Base-by-base conservation (phyloP, 2,329 filamentous ascomycete species). In the Cordyceps militaris region DNA sequence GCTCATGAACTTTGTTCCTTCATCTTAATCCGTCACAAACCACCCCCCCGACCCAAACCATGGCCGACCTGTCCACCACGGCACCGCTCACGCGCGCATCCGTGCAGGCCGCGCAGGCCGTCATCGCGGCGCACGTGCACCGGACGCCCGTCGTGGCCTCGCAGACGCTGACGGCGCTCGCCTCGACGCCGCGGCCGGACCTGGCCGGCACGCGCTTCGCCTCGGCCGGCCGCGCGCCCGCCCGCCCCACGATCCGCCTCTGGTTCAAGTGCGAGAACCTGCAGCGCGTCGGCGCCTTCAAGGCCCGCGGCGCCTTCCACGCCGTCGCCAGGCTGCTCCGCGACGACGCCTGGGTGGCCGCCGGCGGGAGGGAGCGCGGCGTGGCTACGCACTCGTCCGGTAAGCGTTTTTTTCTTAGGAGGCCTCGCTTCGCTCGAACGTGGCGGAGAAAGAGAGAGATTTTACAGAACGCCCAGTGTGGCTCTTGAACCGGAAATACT, bases 251-350 rank as follows among this genome's bases (percentile, higher is more conserved):
- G 51, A 75, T 96, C 40, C 79, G 84, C 13, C 78, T 97, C 54
- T 94, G 89, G 77, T 96, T 97, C 82, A 97, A 97, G 76, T 95
- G 91, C 72, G 93, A 97, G 77, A 97, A 97, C 71, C 77, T 90
- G 59, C 94, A 97, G 76, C 84, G 85, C 57, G 85, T 95, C 56
- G 94, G 93, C 53, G 93, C 93, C 1, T 97, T 97, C 78, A 97
- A 97, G 75, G 88, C 85, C 16, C 79, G 93, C 7, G 94, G 93
- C 5, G 93, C 92, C 0, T 97, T 96, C 65, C 90, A 97, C 71
- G 91, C 92, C 0, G 69, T 96, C 38, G 80, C 85, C 66, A 74
- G 88, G 58, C 73, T 96, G 67, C 84, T 87, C 67, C 71, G 70
- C 62, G 81, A 85, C 65, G 74, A 79, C 4, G 85, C 82, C 1